Evolutionary conservation across 208 protist species (phyloP).

Genomic region (Crithidia brevicula): DNA sequence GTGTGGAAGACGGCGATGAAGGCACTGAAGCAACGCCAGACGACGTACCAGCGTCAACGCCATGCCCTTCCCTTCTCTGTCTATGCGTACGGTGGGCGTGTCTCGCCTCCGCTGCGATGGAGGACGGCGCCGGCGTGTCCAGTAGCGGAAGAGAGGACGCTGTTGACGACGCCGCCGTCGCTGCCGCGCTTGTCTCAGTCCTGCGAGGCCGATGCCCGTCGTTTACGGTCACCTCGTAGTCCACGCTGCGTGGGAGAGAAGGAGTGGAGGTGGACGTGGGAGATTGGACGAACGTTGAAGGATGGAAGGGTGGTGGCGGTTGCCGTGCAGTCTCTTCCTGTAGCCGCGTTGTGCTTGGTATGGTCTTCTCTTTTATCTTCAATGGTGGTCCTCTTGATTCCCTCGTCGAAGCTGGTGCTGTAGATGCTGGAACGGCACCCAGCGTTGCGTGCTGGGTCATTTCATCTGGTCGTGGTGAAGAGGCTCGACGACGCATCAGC

Average conservation of each 20-base stretch:
- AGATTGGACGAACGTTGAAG: background rate
- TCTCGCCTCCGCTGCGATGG: background rate
- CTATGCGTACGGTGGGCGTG: no score
- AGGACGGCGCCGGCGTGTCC: background rate
- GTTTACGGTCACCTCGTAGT: conserved; percentile 16
- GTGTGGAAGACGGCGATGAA: no score
- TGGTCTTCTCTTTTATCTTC: no score
- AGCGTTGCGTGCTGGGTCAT: no score
- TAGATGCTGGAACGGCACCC: background rate
- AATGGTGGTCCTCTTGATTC: no score
- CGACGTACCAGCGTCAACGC: no score
- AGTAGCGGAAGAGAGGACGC: background rate
- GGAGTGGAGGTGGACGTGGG: background rate
- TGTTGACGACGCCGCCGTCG: background rate
- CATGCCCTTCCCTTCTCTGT: no score
- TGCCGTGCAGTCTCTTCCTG: no score
- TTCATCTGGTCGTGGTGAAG: background rate
- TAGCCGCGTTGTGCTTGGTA: no score
- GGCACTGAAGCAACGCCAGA: no score
- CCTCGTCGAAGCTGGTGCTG: background rate
- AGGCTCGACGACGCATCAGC: background rate
- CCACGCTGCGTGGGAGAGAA: background rate
- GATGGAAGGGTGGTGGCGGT: background rate
- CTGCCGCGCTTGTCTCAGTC: no score
- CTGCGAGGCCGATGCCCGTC: background rate